Base-by-base conservation (phyloP, 768 basidiomycete species). In the Leccinum aurantiacum region DNA sequence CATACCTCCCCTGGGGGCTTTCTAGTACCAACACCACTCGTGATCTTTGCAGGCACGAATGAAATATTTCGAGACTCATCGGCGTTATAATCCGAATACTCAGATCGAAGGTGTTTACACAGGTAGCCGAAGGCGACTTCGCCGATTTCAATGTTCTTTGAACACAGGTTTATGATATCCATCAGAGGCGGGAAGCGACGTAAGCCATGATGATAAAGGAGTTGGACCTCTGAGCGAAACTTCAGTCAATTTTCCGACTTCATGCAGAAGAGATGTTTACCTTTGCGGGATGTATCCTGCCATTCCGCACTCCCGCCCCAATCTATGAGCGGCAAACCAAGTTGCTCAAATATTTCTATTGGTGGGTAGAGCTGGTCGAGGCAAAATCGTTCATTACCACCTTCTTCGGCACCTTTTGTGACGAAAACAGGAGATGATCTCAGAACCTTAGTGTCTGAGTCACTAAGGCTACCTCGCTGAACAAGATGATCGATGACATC, bases 241-340 rank as follows among this genome's bases (percentile, higher is more conserved):
- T 14, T 29, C 44, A 52, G 31, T 13, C 6, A 29, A 10, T 27
- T n/a, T 33, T 17, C 17, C 13, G 6, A 31, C 19, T 19, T 7
- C 19, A 53, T n/a, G 10, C 19, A 7, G 3, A 22, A n/a, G n/a
- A 4, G 19, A 19, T 35, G 27, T 27, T 1, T 22, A 53, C 52
- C 52, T 53, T 22, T 27, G 4, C 31, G 52, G 2, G 19, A 24
- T 31, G 19, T 4, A 8, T 53, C 52, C 19, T 8, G 15, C 95
- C 95, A 98, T 71, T 88, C 90, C 0, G 73, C 75, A 54, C 83
- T 76, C 29, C 76, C 77, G 2, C 87, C 86, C 95, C 95, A 97
- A 63, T 93, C 91, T 37, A 98, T 79, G 4, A 95, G 68, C 2
- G 93, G 91, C 8, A 98, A 71, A 3, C 81, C 82, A 8, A 98